Percentiles rank a stretch among this genome's conserved stretches.
Conservation (phyloP, 768 basidiomycete genomes). For the Hypholoma sublateritium region DNA sequence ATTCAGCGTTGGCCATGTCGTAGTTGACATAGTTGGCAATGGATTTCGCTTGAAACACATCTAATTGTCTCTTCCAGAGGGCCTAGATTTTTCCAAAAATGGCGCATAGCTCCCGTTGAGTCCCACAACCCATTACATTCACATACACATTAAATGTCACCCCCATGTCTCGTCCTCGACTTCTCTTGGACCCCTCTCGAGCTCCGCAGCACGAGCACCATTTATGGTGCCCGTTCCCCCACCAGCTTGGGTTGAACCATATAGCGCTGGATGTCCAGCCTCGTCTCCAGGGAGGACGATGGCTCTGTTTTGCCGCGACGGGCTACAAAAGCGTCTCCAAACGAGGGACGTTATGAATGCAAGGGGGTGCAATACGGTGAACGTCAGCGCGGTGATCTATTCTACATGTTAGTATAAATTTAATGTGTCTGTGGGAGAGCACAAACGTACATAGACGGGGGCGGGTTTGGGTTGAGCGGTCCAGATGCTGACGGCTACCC, state of each 20-base stretch:
- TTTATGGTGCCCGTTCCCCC: background rate
- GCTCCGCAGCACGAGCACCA: background rate
- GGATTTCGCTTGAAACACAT: no score
- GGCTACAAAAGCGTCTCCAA: constrained; percentile 32
- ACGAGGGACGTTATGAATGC: constrained; percentile 46
- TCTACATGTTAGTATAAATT: background rate
- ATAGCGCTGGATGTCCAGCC: constrained; percentile 21
- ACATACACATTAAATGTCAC: no score
- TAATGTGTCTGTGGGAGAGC: background rate
- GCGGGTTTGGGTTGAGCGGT: constrained; percentile 57
- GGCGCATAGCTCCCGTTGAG: no score
- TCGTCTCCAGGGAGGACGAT: constrained; percentile 23
- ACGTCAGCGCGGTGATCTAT: constrained; percentile 60
- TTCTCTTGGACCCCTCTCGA: constrained; percentile 27
- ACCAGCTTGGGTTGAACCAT: constrained; percentile 10
- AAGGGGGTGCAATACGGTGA: constrained; percentile 68
- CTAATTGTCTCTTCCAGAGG: no score
- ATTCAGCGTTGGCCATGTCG: no score
- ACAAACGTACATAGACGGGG: constrained; percentile 57
- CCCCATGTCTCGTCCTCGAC: constrained; percentile 30
- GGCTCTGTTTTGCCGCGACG: constrained; percentile 14
- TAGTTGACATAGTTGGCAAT: no score
- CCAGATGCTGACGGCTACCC: constrained; percentile 73
- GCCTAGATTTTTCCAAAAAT: no score
- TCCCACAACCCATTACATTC: no score